Conservation (phyloP, 345 rosid species). For the Psidium guajava region DNA sequence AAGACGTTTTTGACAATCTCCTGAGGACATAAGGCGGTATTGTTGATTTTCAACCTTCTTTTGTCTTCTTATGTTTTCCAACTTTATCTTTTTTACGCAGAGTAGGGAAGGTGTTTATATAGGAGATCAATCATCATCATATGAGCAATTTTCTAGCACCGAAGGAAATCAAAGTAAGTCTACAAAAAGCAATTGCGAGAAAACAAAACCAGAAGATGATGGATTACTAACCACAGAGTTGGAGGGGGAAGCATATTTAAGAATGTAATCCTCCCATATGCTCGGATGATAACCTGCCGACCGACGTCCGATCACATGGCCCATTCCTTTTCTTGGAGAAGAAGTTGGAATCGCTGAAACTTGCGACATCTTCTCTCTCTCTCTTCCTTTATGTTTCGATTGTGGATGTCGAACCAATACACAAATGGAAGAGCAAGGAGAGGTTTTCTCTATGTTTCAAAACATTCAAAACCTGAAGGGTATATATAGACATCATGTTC, state of each 20-base stretch:
- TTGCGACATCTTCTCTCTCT: not conserved
- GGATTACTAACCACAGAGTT: not conserved
- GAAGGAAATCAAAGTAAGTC: not conserved
- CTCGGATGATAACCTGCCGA: conserved; percentile 3
- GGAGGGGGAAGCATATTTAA: too few relatives aligned
- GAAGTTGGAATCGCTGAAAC: not conserved
- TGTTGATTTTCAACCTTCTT: too few relatives aligned
- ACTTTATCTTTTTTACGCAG: not conserved
- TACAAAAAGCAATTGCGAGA: not conserved
- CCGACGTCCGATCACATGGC: not conserved
- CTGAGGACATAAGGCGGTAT: too few relatives aligned
- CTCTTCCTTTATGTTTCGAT: too few relatives aligned
- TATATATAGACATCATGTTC: too few relatives aligned
- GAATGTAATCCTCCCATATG: not conserved
- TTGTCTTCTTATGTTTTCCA: not conserved
- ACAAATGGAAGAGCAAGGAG: too few relatives aligned
- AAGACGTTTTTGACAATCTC: too few relatives aligned
- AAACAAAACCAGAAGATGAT: not conserved
- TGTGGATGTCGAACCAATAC: too few relatives aligned
- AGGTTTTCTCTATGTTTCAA: too few relatives aligned
- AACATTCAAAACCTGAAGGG: too few relatives aligned
- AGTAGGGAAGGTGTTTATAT: not conserved
- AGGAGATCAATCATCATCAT: not conserved
- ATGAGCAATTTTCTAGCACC: not conserved
- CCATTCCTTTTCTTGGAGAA: too few relatives aligned